Evolutionary conservation across 2,329 filamentous ascomycete genomes (phyloP), one percentile per base, ranked within the genome.

Genomic region (Aureobasidium pullulans): DNA sequence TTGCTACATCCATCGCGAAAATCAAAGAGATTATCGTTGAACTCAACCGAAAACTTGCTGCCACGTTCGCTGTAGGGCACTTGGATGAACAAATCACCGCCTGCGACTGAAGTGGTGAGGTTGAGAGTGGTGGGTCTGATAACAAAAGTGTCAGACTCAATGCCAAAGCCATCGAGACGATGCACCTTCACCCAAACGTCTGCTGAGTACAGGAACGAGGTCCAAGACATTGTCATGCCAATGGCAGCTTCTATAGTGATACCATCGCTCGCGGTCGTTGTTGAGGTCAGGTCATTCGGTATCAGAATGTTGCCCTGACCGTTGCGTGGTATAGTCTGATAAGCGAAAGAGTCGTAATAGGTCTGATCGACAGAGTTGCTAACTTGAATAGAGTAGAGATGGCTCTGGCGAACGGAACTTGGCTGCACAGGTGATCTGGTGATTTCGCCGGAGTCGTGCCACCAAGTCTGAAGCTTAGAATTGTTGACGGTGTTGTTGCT

Each of bases 161-260:
- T 46, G 16, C 37, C 28, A 32, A 28, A 56, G 28, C 19, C 36
- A 36, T 56, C 52, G 3, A 56, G 52, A 6, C 52, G 39, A 13
- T 56, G 52, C 28, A 56, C 40, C 31, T 56, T 56, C 1, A 56
- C 29, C 52, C 52, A 56, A 29, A 28, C 52, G 36, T 56, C 52
- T 4, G 15, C 52, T 10, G 39, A 36, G 7, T 46, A 56, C 29
- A 56, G 52, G 10, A 56, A 56, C 7, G 37, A 44, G 4, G 28
- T 36, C 52, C 52, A 56, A 46, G 52, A 46, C 52, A 56, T 56
- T 6, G 52, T 44, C 52, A 56, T 56, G 52, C 52, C 52, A 10
- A 56, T 56, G n/a, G 39, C 5, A 7, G 40, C 52, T 31, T 56
- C 52, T 29, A 56, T 44, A 15, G 52, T 56, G 28, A 56, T 56